A percentile compares a stretch with the other conserved stretches of the same genome.
These are phyloP conservation scores for Talaromyces sp. DNA, from an alignment of 2,329 filamentous ascomycete species.

Conservation along the genomic window DNA sequence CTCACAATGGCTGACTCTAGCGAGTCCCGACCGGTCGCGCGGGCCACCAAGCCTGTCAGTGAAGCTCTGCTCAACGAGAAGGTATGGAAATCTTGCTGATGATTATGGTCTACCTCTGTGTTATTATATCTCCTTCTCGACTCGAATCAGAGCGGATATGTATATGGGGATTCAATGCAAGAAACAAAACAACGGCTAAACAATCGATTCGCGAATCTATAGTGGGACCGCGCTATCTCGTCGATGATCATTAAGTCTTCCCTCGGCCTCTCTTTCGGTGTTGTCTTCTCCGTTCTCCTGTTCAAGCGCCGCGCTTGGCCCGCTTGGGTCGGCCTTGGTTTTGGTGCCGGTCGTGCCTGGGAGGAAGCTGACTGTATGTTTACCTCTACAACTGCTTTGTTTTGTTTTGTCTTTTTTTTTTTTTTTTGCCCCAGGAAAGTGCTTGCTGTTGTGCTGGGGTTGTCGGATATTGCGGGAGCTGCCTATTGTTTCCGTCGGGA, in stretches of 20 bases:
- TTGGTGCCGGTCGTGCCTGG: slow-evolving; percentile 94
- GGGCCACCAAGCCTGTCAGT: slow-evolving; percentile 79
- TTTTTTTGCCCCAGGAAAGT: too few species aligned
- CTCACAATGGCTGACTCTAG: slow-evolving; percentile 59
- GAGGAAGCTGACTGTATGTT: slow-evolving; percentile 90
- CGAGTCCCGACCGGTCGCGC: slow-evolving; percentile 61
- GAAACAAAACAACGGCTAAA: slow-evolving; percentile 19
- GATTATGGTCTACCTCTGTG: neutral
- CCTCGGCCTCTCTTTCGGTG: slow-evolving; percentile 93
- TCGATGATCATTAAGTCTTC: slow-evolving; percentile 96
- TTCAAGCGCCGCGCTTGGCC: slow-evolving; percentile 99
- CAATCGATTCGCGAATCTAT: slow-evolving; percentile 19
- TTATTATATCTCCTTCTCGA: neutral
- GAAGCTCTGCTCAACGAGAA: slow-evolving; percentile 99
- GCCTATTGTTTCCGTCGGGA: neutral
- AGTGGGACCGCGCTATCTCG: slow-evolving; percentile 99
- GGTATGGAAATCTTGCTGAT: slow-evolving; percentile 59
- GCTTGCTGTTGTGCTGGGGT: neutral
- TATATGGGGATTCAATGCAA: neutral
- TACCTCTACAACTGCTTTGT: slow-evolving; percentile 9
- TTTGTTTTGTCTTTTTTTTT: neutral
- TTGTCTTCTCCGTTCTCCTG: slow-evolving; percentile 96
- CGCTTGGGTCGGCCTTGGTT: slow-evolving; percentile 90
- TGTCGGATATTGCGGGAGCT: neutral
- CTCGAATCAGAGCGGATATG: neutral